Conservation (phyloP, 2,329 filamentous ascomycete species). For the Pseudocercospora pini-densiflorae region DNA sequence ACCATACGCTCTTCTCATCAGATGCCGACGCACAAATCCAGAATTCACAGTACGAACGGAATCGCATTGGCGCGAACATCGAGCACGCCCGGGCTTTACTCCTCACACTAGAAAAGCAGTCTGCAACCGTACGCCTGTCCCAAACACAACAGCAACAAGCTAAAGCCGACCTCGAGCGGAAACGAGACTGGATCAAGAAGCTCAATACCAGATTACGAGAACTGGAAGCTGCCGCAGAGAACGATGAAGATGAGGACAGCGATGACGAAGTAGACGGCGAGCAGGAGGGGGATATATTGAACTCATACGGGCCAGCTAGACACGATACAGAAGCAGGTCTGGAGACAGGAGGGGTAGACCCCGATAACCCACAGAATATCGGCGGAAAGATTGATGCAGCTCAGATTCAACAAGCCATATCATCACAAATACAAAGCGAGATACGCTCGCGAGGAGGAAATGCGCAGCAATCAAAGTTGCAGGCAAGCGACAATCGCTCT, state of each 20-base stretch:
- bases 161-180: constrained; percentile 66
- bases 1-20: constrained; percentile 65
- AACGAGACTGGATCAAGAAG: constrained; percentile 69
- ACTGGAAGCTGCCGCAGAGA: constrained; percentile 62
- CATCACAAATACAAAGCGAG: constrained; percentile 25
- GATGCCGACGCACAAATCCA: constrained; percentile 55
- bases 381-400: not conserved
- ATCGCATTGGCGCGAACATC: constrained; percentile 66
- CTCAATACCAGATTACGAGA: constrained; percentile 70
- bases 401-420: constrained; percentile 21
- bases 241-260: constrained; percentile 48
- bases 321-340: constrained; percentile 36
- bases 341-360: constrained; percentile 24
- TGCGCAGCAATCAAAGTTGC: constrained; percentile 17
- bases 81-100: constrained; percentile 72
- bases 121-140: constrained; percentile 60
- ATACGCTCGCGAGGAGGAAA: constrained; percentile 32
- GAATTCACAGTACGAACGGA: constrained; percentile 68
- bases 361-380: not conserved
- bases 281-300: constrained; percentile 47
- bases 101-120: constrained; percentile 72
- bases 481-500: constrained; percentile 33
- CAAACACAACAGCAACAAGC: constrained; percentile 62
- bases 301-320: constrained; percentile 48
- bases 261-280: constrained; percentile 44